phyloP scores from a whole-genome alignment of 202 grass and related monocot species.

The Panicum hallii region DNA sequence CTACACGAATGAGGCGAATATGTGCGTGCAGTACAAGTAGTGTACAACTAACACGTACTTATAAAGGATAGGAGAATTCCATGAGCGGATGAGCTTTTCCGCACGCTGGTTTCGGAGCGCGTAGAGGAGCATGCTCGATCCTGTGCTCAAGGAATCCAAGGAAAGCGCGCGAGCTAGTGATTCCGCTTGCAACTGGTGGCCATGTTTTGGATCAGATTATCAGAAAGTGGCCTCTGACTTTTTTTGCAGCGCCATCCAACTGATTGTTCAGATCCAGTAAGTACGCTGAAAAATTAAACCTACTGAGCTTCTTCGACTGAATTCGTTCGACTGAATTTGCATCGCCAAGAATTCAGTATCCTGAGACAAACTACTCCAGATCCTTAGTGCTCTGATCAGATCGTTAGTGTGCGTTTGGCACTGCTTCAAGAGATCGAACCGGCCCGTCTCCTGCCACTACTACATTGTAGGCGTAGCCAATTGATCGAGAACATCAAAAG shows the following conservation, averaged over 20 bases:
- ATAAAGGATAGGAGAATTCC: not conserved
- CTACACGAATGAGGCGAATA: not conserved
- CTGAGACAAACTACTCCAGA: not conserved
- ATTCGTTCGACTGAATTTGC: no score
- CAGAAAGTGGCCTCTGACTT: not conserved
- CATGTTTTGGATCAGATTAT: not conserved
- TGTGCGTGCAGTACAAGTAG: not conserved
- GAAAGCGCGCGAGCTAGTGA: not conserved
- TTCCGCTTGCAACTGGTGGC: conserved; percentile 1
- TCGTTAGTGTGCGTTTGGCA: not conserved
- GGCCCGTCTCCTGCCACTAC: no score
- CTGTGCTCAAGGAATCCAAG: not conserved
- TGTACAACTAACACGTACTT: no score
- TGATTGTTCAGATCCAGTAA: not conserved
- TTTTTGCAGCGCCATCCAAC: not conserved
- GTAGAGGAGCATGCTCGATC: not conserved
- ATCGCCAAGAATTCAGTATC: not conserved
- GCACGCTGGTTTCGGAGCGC: not conserved
- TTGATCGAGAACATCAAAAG: not conserved
- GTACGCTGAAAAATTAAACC: not conserved
- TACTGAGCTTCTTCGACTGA: not conserved
- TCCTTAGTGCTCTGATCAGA: no score
- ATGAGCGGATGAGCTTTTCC: not conserved
- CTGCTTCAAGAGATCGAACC: not conserved
- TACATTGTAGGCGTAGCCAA: not conserved